These are phyloP conservation scores for Quercus parvula DNA, from an alignment of 306 rosid genomes.

Conservation along the genomic window DNA sequence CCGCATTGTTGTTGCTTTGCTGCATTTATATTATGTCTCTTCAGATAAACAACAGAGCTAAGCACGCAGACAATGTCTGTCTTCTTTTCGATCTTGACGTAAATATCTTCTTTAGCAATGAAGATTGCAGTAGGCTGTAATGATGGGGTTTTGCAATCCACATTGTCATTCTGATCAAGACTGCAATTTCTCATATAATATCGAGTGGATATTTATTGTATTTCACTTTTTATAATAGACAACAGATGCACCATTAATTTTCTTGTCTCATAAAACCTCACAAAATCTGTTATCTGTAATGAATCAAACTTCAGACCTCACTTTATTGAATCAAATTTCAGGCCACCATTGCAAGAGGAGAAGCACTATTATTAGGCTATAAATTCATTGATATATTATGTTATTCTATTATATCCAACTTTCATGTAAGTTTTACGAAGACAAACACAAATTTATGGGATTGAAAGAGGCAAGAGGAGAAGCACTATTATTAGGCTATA, in stretches of 20 bases:
- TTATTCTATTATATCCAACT: no score
- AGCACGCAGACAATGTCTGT: conserved; percentile 12
- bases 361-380: no score
- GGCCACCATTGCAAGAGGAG: no score
- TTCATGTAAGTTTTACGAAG: not conserved
- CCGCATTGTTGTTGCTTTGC: not conserved
- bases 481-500: no score
- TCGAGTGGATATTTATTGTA: conserved; percentile 23
- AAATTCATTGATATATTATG: no score
- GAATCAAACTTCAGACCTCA: no score
- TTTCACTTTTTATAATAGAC: conserved; percentile 2
- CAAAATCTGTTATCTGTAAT: no score
- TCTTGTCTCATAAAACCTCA: no score
- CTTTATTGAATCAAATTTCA: no score
- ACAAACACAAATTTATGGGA: not conserved
- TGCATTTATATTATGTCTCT: not conserved
- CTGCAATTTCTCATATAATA: conserved; percentile 27
- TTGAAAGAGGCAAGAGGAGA: not conserved
- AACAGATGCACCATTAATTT: no score
- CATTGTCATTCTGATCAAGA: conserved; percentile 32
- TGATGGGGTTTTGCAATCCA: conserved; percentile 40
- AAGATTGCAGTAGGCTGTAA: conserved; percentile 31
- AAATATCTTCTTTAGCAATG: conserved; percentile 27
- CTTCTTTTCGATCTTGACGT: conserved; percentile 11
- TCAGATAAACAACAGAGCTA: not conserved